Conservation (phyloP, 1,139 yeast species). For the Blastobotrys aristatus region DNA sequence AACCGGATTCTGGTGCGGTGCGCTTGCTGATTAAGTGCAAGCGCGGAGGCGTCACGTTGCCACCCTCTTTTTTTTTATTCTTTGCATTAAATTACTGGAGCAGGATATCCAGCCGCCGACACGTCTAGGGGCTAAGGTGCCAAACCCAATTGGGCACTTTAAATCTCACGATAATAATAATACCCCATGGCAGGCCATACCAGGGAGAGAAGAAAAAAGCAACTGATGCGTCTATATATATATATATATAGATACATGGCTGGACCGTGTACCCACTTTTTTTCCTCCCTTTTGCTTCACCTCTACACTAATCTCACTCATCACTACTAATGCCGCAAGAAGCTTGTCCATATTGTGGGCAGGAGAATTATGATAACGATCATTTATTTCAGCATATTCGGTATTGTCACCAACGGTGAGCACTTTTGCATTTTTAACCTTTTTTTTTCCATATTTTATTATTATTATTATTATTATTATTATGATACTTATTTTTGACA, state of each 20-base stretch:
- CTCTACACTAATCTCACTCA: no score
- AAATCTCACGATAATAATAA: background rate
- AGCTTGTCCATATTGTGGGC: slow-evolving; percentile 11
- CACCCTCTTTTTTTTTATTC: no score
- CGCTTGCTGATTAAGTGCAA: no score
- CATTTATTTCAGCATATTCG: slow-evolving; percentile 7
- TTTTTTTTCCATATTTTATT: background rate
- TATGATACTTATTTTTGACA: no score
- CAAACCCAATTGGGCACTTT: no score
- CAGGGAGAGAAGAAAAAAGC: no score
- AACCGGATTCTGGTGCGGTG: no score
- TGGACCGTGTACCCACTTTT: no score
- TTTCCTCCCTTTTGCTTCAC: background rate
- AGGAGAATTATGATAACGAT: slow-evolving; percentile 5
- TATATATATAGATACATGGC: no score
- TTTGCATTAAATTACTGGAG: background rate
- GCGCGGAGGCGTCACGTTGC: background rate
- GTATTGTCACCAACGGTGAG: slow-evolving; percentile 3
- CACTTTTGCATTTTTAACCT: background rate
- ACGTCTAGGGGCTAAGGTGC: no score
- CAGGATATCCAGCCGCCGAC: background rate
- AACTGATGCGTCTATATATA: no score
- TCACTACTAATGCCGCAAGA: background rate
- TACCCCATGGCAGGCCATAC: no score
- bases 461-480: background rate